A percentile compares a stretch with the other conserved stretches of the same genome.
These are phyloP conservation scores for Aspergillus sp. DNA, from an alignment of 2,329 filamentous ascomycete species.

Conservation along the genomic window DNA sequence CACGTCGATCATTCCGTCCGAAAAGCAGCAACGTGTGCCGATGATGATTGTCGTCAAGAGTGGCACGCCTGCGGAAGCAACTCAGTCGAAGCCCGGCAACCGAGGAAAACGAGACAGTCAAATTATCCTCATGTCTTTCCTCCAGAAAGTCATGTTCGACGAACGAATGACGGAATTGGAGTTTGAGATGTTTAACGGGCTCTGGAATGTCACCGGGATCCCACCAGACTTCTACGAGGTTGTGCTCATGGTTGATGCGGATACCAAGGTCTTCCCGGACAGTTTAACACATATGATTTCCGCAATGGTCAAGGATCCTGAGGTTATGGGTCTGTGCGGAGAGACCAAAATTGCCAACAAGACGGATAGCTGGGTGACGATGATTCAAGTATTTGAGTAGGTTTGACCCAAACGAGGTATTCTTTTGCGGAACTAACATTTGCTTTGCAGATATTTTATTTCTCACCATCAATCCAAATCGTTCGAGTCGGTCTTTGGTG, in stretches of 20 bases:
- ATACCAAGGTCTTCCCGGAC: constrained; percentile 98
- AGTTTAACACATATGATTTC: constrained; percentile 98
- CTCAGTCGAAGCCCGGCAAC: constrained; percentile 86
- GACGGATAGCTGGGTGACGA: constrained; percentile 87
- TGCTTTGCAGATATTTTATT: constrained; percentile 72
- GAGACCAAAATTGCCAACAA: constrained; percentile 99
- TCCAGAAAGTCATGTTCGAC: constrained; percentile 99
- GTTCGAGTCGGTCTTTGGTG: constrained; percentile 97
- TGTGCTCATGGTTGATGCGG: constrained; percentile 98
- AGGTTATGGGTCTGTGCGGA: constrained; percentile 98
- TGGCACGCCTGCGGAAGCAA: constrained; percentile 83
- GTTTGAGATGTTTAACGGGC: constrained; percentile 98
- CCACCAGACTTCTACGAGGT: constrained; percentile 97
- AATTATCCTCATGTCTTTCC: constrained; percentile 98
- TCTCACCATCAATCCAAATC: constrained; percentile 96
- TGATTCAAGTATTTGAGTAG: constrained; percentile 96
- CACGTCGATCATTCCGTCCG: constrained; percentile 72
- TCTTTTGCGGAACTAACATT: constrained; percentile 8
- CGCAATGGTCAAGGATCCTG: constrained; percentile 97
- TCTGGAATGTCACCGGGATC: constrained; percentile 98
- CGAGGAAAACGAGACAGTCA: constrained; percentile 98
- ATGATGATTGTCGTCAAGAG: constrained; percentile 98
- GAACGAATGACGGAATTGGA: constrained; percentile 99
- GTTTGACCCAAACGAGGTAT: constrained; percentile 18
- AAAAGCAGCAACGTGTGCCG: constrained; percentile 93